These are phyloP conservation scores for Lobosporangium transversale DNA, from an alignment of 192 early-diverging fungal genomes.

Conservation along the genomic window DNA sequence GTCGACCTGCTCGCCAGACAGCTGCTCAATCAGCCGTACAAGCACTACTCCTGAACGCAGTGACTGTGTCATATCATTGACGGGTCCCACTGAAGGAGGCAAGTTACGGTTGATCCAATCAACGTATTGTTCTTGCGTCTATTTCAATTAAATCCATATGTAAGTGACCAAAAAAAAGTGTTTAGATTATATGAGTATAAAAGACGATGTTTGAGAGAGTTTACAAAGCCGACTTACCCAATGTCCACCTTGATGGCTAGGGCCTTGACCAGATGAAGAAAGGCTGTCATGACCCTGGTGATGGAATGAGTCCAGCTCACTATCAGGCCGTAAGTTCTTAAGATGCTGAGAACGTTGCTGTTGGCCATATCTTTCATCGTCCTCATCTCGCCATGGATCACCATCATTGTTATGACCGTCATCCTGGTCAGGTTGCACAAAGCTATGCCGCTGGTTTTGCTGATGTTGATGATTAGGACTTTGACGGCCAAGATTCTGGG, in stretches of 20 bases:
- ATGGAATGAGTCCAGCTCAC: constrained; percentile 32
- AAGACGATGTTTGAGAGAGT: no score
- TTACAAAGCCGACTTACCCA: constrained; percentile 34
- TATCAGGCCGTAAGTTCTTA: constrained; percentile 33
- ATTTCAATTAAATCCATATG: no score
- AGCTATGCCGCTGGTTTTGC: constrained; percentile 35
- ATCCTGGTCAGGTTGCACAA: constrained; percentile 17
- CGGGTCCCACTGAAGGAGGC: constrained; percentile 30
- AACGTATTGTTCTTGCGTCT: constrained; percentile 56
- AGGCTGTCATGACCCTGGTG: neutral
- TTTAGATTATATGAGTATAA: no score
- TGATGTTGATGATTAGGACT: neutral
- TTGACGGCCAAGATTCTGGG: constrained; percentile 1
- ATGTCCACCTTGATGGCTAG: neutral
- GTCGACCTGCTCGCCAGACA: constrained; percentile 59
- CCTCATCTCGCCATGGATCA: constrained; percentile 51
- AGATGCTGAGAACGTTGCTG: constrained; percentile 6
- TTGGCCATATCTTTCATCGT: constrained; percentile 24
- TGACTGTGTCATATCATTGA: constrained; percentile 56
- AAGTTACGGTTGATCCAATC: constrained; percentile 62
- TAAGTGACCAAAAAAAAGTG: no score
- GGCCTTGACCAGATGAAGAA: neutral
- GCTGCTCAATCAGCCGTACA: constrained; percentile 56
- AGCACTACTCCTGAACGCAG: constrained; percentile 61
- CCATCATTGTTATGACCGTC: constrained; percentile 15